These are phyloP conservation scores for Acacia melanoxylon DNA, from an alignment of 306 rosid species.

Conservation along the genomic window DNA sequence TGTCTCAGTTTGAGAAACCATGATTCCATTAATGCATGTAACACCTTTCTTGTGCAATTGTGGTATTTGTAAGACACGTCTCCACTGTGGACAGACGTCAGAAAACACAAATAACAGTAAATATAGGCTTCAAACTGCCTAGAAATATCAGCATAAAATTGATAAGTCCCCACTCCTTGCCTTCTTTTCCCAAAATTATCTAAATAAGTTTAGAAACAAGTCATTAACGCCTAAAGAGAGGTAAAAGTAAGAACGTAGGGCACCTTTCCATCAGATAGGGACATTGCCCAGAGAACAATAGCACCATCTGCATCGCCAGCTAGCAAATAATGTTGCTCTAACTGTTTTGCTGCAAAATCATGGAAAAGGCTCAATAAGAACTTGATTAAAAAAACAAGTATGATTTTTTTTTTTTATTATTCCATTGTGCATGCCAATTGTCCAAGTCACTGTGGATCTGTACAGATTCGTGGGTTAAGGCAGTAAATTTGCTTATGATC, in stretches of 20 bases:
- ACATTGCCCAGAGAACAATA: constrained; percentile 75
- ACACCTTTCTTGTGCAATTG: constrained; percentile 88
- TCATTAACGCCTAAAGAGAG: neutral
- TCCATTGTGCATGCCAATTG: neutral
- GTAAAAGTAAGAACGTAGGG: neutral
- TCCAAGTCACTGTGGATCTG: neutral
- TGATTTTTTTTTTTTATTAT: neutral
- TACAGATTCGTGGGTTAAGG: too few species aligned
- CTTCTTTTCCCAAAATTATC: neutral
- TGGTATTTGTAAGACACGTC: constrained; percentile 67
- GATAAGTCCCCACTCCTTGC: neutral
- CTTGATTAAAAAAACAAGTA: neutral
- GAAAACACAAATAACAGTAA: constrained; percentile 17
- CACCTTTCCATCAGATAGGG: constrained; percentile 72
- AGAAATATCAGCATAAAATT: neutral
- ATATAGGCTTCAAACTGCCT: constrained; percentile 18
- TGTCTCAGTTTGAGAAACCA: constrained; percentile 75
- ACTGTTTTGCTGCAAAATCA: constrained; percentile 58
- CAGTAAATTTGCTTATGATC: too few species aligned
- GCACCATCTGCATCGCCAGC: constrained; percentile 89
- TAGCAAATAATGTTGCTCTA: constrained; percentile 71
- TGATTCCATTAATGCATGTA: constrained; percentile 84
- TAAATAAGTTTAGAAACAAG: neutral
- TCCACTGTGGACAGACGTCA: constrained; percentile 59
- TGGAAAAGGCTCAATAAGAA: neutral